Evolutionary conservation across 2,329 filamentous ascomycete species (phyloP).

Genomic region (Hypoxylon sp.): DNA sequence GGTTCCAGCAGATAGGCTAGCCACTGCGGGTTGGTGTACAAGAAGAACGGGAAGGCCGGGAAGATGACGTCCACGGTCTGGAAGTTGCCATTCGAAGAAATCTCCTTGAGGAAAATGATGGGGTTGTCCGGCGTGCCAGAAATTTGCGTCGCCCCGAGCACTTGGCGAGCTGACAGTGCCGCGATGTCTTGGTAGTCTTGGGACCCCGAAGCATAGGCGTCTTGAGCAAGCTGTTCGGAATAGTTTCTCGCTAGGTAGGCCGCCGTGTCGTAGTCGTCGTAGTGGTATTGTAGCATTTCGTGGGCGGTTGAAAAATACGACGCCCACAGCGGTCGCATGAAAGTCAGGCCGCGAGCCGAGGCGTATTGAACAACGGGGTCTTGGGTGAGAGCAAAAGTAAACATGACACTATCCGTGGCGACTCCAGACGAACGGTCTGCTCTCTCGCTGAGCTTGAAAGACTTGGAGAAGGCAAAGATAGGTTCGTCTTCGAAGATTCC

Average conservation of each 20-base stretch:
- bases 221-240: slow-evolving; percentile 71
- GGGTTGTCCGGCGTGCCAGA: slow-evolving; percentile 75
- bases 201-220: slow-evolving; percentile 77
- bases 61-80: slow-evolving; percentile 91
- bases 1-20: slow-evolving; percentile 81
- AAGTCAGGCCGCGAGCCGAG: slow-evolving; percentile 75
- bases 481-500: slow-evolving; percentile 79
- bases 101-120: slow-evolving; percentile 83
- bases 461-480: slow-evolving; percentile 79
- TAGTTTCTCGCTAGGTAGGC: slow-evolving; percentile 73
- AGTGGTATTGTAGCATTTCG: slow-evolving; percentile 77
- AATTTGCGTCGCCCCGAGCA: slow-evolving; percentile 80
- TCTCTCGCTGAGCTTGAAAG: slow-evolving; percentile 59
- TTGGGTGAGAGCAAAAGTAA: slow-evolving; percentile 80
- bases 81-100: slow-evolving; percentile 83
- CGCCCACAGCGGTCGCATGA: slow-evolving; percentile 82
- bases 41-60: slow-evolving; percentile 84
- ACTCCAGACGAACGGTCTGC: slow-evolving; percentile 42
- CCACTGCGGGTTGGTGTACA: slow-evolving; percentile 85
- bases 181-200: slow-evolving; percentile 80
- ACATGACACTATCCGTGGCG: slow-evolving; percentile 66
- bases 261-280: slow-evolving; percentile 74
- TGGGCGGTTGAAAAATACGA: slow-evolving; percentile 72
- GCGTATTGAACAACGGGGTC: slow-evolving; percentile 83
- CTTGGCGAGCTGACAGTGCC: slow-evolving; percentile 79